Evolutionary conservation across 352 stramenopile species (phyloP).

Genomic region (Globisporangium uncinulatum): DNA sequence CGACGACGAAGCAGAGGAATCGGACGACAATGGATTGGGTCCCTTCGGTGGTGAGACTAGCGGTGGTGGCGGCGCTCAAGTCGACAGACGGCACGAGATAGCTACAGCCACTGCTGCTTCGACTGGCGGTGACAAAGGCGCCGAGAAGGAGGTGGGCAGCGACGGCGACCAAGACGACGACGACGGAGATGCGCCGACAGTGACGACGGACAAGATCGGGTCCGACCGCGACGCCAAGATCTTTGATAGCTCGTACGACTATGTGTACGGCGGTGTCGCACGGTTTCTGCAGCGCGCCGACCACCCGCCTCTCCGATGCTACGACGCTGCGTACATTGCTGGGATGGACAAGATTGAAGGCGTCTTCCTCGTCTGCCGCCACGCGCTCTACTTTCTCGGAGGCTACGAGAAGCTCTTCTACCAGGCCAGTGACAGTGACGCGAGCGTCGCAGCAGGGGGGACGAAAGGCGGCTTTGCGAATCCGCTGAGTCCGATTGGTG

Average conservation of each 20-base stretch:
- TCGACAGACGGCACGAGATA: neutral
- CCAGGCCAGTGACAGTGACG: constrained; percentile 12
- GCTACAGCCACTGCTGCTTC: neutral
- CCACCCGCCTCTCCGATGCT: constrained; percentile 51
- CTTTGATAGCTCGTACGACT: constrained; percentile 45
- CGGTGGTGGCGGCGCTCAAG: no score
- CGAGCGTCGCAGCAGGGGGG: neutral
- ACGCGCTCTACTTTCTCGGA: constrained; percentile 63
- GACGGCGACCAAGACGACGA: constrained; percentile 7
- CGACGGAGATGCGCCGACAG: neutral
- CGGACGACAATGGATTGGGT: constrained; percentile 29
- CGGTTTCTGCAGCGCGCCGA: constrained; percentile 63
- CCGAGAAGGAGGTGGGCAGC: neutral
- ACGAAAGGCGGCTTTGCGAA: neutral
- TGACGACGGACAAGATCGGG: constrained; percentile 14
- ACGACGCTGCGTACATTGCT: constrained; percentile 47
- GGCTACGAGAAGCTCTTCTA: constrained; percentile 55
- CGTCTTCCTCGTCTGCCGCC: constrained; percentile 46
- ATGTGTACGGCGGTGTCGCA: constrained; percentile 47
- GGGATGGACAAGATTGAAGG: constrained; percentile 56
- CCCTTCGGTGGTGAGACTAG: constrained; percentile 9
- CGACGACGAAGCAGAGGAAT: constrained; percentile 19
- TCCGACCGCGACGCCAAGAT: constrained; percentile 16
- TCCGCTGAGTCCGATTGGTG: constrained; percentile 7
- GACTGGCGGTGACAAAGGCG: neutral